Base-by-base conservation (phyloP, 1,284 basidiomycete species). In the Leucoagaricus sp. region DNA sequence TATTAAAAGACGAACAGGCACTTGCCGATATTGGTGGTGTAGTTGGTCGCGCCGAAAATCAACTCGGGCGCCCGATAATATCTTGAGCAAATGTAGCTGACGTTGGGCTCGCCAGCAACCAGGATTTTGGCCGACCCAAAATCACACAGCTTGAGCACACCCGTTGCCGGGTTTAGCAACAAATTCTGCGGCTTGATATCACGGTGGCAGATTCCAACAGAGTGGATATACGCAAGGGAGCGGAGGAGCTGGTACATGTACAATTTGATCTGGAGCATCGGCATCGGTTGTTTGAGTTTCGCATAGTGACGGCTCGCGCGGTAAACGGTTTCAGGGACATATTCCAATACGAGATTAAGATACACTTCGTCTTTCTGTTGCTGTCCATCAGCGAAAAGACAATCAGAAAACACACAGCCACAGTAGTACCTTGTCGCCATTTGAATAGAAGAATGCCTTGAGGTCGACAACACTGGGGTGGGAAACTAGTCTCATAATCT, bases 171-270 rank as follows among this genome's bases (percentile, higher is more conserved):
- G 77, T 99, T 98, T 65, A 99, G 85, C 34, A 99, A 86, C 60
- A 99, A 78, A 76, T 99, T 99, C 84, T 99, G 96, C 10, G 96
- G 96, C 79, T 99, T 99, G 83, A 99, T 99, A 75, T 99, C 96
- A 69, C 96, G 93, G 78, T 99, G 94, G 72, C 93, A 96, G 66
- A 96, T 96, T 67, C 96, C 95, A 66, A 98, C 92, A 36, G 94
- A 97, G 73, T 98, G 96, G 71, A 98, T 98, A 83, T 98, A 98
- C 63, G 96, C 94, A 62, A 99, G 82, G 38, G 95, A 98, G 59
- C 96, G 93, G 64, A 99, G 82, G 66, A 99, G 91, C 78, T 99
- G 94, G 77, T 96, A 96, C 91, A 94, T 94, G 78, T 95, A 95
- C 67, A 97, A 77, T 81, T 98, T 99, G 82, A 99, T 96, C 79